Percentiles rank a stretch among this genome's conserved stretches.
Evolutionary conservation across 148 eudicot genomes (phyloP).

Genomic region (Bassia scoparia): DNA sequence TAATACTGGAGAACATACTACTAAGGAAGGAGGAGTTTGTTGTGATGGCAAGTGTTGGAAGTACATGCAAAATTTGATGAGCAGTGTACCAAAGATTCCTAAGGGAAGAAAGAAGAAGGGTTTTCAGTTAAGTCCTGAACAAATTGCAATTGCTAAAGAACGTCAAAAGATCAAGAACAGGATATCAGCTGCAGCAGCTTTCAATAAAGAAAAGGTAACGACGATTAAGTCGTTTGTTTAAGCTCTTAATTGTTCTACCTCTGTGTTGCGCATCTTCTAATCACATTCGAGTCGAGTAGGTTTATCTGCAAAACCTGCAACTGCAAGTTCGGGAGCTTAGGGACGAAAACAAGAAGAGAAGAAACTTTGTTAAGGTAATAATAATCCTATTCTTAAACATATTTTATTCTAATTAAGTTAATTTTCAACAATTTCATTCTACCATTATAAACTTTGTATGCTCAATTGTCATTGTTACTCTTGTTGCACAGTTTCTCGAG

Average conservation of each 20-base stretch:
- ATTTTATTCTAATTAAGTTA: too few species aligned
- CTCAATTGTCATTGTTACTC: not conserved
- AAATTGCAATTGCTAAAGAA: slow-evolving; percentile 1
- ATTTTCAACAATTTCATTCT: too few species aligned
- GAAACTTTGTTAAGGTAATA: slow-evolving; percentile 27
- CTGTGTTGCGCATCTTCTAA: too few species aligned
- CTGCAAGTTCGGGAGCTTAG: slow-evolving; percentile 13
- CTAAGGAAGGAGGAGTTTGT: slow-evolving; percentile 5
- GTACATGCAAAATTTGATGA: slow-evolving; percentile 8
- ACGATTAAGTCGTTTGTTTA: not conserved
- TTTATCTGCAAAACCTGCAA: slow-evolving; percentile 11
- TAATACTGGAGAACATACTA: not conserved
- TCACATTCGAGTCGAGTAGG: slow-evolving; percentile 14
- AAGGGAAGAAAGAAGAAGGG: slow-evolving; percentile 23
- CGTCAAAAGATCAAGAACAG: slow-evolving; percentile 29
- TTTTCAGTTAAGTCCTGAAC: slow-evolving; percentile 9
- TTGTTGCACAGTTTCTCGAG: slow-evolving; percentile 17
- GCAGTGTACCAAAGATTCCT: not conserved
- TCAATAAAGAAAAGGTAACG: slow-evolving; percentile 20
- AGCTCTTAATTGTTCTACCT: not conserved
- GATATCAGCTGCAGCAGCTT: slow-evolving; percentile 19
- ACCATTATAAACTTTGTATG: too few species aligned
- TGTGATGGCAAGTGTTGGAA: slow-evolving; percentile 26
- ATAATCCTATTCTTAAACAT: not conserved
- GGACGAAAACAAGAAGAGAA: slow-evolving; percentile 27